Percentiles rank a stretch among this genome's conserved stretches.
These are phyloP conservation scores for Pulveroboletus ravenelii DNA, from an alignment of 768 basidiomycete species.

Conservation along the genomic window DNA sequence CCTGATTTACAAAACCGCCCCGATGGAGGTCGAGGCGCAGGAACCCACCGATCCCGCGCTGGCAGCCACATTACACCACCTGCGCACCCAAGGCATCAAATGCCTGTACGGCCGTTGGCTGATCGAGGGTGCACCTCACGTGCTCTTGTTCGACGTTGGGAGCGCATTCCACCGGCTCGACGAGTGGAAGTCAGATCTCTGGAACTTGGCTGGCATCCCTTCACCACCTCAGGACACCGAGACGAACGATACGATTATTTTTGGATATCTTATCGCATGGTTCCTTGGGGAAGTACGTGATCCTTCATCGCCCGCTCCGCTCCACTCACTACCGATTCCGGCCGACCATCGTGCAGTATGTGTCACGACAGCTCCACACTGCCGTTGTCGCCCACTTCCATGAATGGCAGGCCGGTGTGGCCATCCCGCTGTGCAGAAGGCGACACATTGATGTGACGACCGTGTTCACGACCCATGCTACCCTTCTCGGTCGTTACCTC, in stretches of 20 bases:
- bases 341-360: conserved; percentile 50
- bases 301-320: conserved; percentile 7
- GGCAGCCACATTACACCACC: conserved; percentile 66
- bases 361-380: conserved; percentile 70
- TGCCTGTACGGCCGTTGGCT: conserved; percentile 96
- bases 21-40: conserved; percentile 96
- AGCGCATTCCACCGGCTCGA: conserved; percentile 83
- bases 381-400: conserved; percentile 98
- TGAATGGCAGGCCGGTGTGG: conserved; percentile 98
- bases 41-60: conserved; percentile 83
- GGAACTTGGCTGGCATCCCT: conserved; percentile 98
- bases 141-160: conserved; percentile 93
- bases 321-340: conserved; percentile 1
- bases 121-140: conserved; percentile 93
- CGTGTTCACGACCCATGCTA: conserved; percentile 98
- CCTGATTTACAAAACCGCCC: conserved; percentile 96
- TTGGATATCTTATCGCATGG: conserved; percentile 98
- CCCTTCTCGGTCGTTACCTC: conserved; percentile 95
- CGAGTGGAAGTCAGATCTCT: conserved; percentile 98
- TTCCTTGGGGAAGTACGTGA: conserved; percentile 91
- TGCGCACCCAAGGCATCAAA: conserved; percentile 91
- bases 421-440: conserved; percentile 92
- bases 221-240: conserved; percentile 95
- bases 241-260: conserved; percentile 96
- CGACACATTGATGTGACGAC: conserved; percentile 98